Evolutionary conservation across 805 yeast species (phyloP).

Genomic region (Metschnikowia kunwiensis): DNA sequence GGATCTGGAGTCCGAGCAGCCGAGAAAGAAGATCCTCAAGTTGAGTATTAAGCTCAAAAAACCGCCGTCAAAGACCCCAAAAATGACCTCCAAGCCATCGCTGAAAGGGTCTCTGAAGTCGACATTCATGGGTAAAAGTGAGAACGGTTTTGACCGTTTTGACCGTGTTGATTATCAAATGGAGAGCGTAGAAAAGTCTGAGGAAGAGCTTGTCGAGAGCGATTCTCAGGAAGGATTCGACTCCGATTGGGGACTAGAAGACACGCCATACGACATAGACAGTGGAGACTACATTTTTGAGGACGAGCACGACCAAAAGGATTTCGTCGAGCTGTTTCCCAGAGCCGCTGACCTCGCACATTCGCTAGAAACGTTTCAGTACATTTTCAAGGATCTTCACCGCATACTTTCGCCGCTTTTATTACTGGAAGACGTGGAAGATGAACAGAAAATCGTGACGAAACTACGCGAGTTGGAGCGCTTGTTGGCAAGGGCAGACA

Average conservation of each 20-base stretch:
- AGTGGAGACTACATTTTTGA: constrained; percentile 40
- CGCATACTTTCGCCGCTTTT: constrained; percentile 17
- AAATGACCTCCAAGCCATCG: too few relatives aligned
- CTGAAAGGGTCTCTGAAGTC: too few relatives aligned
- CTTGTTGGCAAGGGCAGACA: constrained; percentile 13
- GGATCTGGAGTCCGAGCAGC: constrained; percentile 44
- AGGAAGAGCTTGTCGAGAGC: not conserved
- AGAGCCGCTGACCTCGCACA: constrained; percentile 21
- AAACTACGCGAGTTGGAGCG: constrained; percentile 20
- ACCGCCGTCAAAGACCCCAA: too few relatives aligned
- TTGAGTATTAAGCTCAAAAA: constrained; percentile 19
- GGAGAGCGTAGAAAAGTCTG: too few relatives aligned
- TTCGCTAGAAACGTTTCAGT: constrained; percentile 15
- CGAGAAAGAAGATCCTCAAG: constrained; percentile 20
- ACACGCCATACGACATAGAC: constrained; percentile 23
- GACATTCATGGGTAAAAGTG: too few relatives aligned
- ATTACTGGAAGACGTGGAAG: constrained; percentile 9
- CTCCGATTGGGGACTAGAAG: constrained; percentile 46
- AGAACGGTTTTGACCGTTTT: too few relatives aligned
- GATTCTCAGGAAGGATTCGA: constrained; percentile 13
- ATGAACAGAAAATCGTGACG: constrained; percentile 14
- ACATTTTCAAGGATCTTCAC: constrained; percentile 20
- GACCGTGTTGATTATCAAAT: too few relatives aligned
- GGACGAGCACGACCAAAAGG: constrained; percentile 27
- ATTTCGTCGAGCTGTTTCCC: constrained; percentile 27